Conservation (phyloP, 495 filamentous ascomycete genomes). For the Aspergillus diversus region DNA sequence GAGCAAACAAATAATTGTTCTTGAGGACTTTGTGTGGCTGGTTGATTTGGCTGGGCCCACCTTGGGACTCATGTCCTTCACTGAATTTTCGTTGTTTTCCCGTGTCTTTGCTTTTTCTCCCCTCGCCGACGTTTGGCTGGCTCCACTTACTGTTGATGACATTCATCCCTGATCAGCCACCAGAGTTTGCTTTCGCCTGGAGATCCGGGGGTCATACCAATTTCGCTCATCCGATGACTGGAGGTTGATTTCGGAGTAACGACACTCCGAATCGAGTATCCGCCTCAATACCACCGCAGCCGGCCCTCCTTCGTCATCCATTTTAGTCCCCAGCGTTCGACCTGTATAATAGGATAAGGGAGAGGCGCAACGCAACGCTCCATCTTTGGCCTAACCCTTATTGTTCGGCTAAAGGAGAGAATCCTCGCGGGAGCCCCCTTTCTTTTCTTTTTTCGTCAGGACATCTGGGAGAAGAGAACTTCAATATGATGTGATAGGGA, state of each 20-base stretch:
- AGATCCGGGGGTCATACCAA: constrained; percentile 6
- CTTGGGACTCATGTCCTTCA: not conserved
- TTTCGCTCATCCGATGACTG: constrained; percentile 18
- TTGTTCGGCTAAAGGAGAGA: not conserved
- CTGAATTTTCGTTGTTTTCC: constrained; percentile 6
- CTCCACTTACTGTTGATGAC: no score
- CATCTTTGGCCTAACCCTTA: not conserved
- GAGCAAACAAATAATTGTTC: constrained; percentile 9
- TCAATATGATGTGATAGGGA: not conserved
- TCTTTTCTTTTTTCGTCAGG: not conserved
- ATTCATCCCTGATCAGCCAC: not conserved
- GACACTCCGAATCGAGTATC: constrained; percentile 17
- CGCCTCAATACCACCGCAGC: not conserved
- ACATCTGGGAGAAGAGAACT: constrained; percentile 13
- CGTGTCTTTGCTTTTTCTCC: constrained; percentile 19
- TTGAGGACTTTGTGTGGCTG: constrained; percentile 10
- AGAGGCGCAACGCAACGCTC: not conserved
- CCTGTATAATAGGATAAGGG: not conserved
- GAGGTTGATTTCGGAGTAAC: constrained; percentile 19
- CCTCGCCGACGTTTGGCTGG: not conserved
- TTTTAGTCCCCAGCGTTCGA: not conserved
- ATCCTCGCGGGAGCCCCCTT: constrained; percentile 5
- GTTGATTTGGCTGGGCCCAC: constrained; percentile 24
- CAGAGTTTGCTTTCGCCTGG: constrained; percentile 14
- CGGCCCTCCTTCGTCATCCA: constrained; percentile 5